These are phyloP conservation scores for Beta macrorhiza DNA, from an alignment of 179 eudicot genomes.

Conservation along the genomic window DNA sequence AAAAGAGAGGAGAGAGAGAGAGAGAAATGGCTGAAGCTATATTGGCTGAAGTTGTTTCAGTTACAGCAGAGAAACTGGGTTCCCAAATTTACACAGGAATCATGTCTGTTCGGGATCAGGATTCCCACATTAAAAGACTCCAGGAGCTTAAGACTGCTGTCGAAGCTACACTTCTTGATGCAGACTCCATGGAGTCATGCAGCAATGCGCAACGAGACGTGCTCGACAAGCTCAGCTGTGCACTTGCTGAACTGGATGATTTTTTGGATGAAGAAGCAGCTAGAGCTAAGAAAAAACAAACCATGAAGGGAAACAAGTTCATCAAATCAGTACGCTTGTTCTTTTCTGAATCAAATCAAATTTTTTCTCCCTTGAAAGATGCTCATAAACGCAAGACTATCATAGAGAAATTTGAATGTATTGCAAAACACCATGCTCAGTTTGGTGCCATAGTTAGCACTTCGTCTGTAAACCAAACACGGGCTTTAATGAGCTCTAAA, in stretches of 20 bases:
- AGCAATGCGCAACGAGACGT: constrained; percentile 9
- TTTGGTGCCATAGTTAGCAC: background rate
- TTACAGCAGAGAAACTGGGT: constrained; percentile 2
- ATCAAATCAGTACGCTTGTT: constrained; percentile 8
- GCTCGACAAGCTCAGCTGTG: constrained; percentile 8
- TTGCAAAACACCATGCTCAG: constrained; percentile 1
- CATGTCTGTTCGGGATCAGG: background rate
- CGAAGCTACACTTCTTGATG: constrained; percentile 23
- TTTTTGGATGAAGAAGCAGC: constrained; percentile 12
- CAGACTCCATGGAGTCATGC: background rate
- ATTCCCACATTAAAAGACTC: constrained; percentile 5
- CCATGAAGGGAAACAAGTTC: constrained; percentile 8
- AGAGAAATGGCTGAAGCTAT: constrained; percentile 15
- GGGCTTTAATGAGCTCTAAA: too few relatives aligned
- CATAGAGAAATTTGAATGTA: background rate
- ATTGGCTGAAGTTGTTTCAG: background rate
- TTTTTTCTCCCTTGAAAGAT: constrained; percentile 7
- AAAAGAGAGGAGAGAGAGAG: too few relatives aligned
- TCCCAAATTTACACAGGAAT: background rate
- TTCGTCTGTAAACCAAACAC: background rate
- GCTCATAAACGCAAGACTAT: constrained; percentile 5
- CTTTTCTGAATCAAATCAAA: constrained; percentile 7
- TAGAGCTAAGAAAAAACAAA: constrained; percentile 3
- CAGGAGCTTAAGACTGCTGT: background rate
- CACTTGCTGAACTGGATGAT: background rate